Evolutionary conservation across 768 basidiomycete genomes (phyloP), one percentile per base, ranked within the genome.

Genomic region (Leccinum fibrillosum): DNA sequence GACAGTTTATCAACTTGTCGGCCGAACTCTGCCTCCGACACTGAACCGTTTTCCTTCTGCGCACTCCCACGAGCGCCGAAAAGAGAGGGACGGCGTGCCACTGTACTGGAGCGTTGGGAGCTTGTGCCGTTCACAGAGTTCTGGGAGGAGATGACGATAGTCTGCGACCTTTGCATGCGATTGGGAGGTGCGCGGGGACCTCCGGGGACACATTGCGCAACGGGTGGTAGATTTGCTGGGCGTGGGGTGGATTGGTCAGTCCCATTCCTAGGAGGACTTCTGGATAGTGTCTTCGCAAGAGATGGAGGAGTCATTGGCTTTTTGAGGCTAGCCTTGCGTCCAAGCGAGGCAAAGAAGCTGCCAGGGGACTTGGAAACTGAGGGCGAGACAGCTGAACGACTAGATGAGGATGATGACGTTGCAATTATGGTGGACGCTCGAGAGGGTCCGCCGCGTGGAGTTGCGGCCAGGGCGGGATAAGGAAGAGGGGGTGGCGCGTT

Each of bases 291-390:
- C 53, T 76, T 76, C 7, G 62, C 60, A 17, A 71, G 74, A 35
- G 77, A 74, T 7, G 73, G 55, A 52, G 72, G 72, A 28, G 66
- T 68, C 13, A 64, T 55, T 8, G 66, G 44, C 13, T 71, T 59
- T 66, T 78, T 79, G 34, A 79, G 61, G 66, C 90, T 91, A 21
- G 83, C 77, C 68, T 85, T 90, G 25, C 90, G 80, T 12, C 89
- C 87, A 15, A 92, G 78, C 0, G 89, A 86, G 4, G 90, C 77
- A 67, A 92, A 88, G 74, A 92, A 91, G 37, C 80, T 82, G 10
- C 82, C 80, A n/a, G 73, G 64, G 7, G 80, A 75, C 60, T 79
- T 85, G 49, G 66, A 70, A 15, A 57, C 52, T 3, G 77, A 70
- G 19, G 79, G 76, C 1, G 82, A 75, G 23, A 71, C 73, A 32